Evolutionary conservation across 1,284 basidiomycete species (phyloP), one percentile per base, ranked within the genome.

Genomic region (Marasmius tenuissimus): DNA sequence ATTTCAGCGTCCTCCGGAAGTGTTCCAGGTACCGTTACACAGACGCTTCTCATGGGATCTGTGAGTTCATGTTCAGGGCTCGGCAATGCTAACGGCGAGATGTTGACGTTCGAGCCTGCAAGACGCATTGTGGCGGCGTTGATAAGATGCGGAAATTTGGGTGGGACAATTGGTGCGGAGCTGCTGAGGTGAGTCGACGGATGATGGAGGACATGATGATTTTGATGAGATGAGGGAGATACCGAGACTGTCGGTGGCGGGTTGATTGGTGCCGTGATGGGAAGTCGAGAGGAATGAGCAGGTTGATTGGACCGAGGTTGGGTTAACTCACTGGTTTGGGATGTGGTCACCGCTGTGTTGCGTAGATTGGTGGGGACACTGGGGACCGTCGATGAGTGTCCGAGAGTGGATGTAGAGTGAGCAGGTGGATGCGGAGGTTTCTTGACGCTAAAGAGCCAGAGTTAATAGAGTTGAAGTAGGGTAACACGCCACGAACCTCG

Each of bases 41-140:
- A 85, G 4, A 87, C 81, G 8, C 86, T 83, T 18, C 90, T 85
- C 85, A 95, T 87, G 0, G 93, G 93, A 72, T 95, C 93, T 7
- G 88, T 87, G 35, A 96, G 81, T 70, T 96, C 93, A 67, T 91
- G 87, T 71, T 96, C 94, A 0, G 94, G 94, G 37, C 90, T 93
- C 2, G 94, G 94, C 1, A 95, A 79, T 0, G 90, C 87, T 11
- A 96, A 80, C 0, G 94, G 94, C 1, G 90, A 86, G 57, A 92
- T 84, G 64, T 88, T 85, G 12, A 91, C 86, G 57, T 87, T 81
- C 14, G 88, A 83, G 5, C 84, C 90, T 18, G 93, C 93, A 84
- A 89, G 89, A 27, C 94, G 89, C 73, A 95, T 88, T 0, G 93
- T 90, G 0, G 93, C 93, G 0, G 92, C 93, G 34, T 63, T 63